These are phyloP conservation scores for Cairneyella variabilis DNA, from an alignment of 495 filamentous ascomycete genomes.

Conservation along the genomic window DNA sequence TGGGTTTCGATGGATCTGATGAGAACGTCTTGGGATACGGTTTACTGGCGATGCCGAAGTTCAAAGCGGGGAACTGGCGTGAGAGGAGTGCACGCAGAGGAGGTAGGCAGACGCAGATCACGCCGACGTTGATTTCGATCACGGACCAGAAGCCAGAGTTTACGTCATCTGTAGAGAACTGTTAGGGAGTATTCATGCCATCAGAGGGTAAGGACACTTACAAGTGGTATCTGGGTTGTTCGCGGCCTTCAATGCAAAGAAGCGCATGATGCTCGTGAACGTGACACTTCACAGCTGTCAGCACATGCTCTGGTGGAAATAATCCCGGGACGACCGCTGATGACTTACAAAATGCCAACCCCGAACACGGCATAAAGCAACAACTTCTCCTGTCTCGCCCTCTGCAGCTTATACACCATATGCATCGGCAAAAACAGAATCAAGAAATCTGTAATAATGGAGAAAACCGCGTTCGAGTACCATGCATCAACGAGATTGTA, in stretches of 20 bases:
- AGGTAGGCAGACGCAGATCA: constrained; percentile 8
- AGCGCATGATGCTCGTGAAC: constrained; percentile 10
- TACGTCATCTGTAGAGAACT: constrained; percentile 2
- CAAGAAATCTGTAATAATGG: constrained; percentile 51
- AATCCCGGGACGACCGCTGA: neutral
- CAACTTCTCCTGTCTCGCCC: constrained; percentile 1
- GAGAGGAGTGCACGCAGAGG: constrained; percentile 5
- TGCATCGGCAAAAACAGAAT: constrained; percentile 55
- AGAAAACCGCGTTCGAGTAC: constrained; percentile 52
- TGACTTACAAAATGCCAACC: constrained; percentile 1
- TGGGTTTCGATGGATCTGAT: neutral
- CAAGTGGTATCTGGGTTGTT: constrained; percentile 1
- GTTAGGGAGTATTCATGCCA: neutral
- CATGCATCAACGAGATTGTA: constrained; percentile 39
- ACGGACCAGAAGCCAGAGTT: constrained; percentile 10
- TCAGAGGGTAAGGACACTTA: neutral
- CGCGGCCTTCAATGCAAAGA: neutral
- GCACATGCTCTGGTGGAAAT: neutral
- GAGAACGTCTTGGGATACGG: neutral
- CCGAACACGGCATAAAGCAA: constrained; percentile 8
- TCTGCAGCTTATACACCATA: constrained; percentile 45
- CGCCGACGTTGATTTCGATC: constrained; percentile 8
- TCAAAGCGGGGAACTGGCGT: neutral
- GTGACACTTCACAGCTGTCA: neutral
- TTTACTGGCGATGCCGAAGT: neutral